Conservation (phyloP, 2,329 filamentous ascomycete species). For the Furcasterigmium sp. region DNA sequence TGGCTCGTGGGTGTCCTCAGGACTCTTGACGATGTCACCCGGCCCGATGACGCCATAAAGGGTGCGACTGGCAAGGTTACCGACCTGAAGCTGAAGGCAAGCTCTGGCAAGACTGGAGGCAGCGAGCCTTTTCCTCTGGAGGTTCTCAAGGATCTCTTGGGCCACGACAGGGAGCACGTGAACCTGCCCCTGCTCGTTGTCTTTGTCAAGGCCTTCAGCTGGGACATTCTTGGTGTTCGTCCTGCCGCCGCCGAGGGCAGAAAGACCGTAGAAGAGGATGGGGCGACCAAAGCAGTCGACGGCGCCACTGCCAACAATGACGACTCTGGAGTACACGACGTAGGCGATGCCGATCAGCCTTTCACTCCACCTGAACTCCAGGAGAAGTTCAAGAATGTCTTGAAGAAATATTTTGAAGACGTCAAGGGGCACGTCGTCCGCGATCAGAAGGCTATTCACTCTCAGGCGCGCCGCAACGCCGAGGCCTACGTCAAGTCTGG, state of each 20-base stretch:
- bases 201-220: slow-evolving; percentile 93
- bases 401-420: slow-evolving; percentile 87
- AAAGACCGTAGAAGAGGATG: slow-evolving; percentile 79
- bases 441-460: slow-evolving; percentile 85
- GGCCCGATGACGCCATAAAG: slow-evolving; percentile 59
- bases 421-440: slow-evolving; percentile 82
- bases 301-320: slow-evolving; percentile 28
- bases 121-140: slow-evolving; percentile 93
- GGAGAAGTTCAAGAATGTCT: slow-evolving; percentile 78
- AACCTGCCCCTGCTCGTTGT: slow-evolving; percentile 89
- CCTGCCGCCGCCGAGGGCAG: slow-evolving; percentile 68
- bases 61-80: slow-evolving; percentile 58
- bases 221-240: slow-evolving; percentile 87
- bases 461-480: slow-evolving; percentile 88
- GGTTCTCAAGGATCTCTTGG: slow-evolving; percentile 93
- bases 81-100: slow-evolving; percentile 50
- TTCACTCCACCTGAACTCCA: slow-evolving; percentile 73
- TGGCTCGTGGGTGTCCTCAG: slow-evolving; percentile 89
- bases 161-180: slow-evolving; percentile 85
- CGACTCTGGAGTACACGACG: slow-evolving; percentile 33
- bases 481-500: slow-evolving; percentile 98
- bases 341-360: slow-evolving; percentile 54
- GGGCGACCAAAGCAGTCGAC: slow-evolving; percentile 47
- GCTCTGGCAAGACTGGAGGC: slow-evolving; percentile 52
- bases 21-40: slow-evolving; percentile 65